These are phyloP conservation scores for Murraya koenigii DNA, from an alignment of 345 rosid species.

Conservation along the genomic window DNA sequence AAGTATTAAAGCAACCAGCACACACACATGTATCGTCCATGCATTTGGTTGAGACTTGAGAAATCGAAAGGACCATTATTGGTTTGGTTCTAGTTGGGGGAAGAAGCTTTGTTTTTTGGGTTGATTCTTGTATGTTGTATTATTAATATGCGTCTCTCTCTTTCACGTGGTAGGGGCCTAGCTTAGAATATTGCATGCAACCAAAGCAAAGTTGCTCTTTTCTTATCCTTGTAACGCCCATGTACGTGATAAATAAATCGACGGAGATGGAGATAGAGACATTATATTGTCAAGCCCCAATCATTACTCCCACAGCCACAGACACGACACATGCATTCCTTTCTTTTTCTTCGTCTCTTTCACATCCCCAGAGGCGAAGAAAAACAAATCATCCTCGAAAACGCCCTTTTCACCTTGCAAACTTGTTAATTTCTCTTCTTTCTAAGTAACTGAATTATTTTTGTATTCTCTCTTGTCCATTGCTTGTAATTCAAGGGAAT, in stretches of 20 bases:
- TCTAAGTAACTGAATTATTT: neutral
- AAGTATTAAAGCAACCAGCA: neutral
- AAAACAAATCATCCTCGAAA: conserved; percentile 12
- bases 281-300: neutral
- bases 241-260: neutral
- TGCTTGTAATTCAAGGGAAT: neutral
- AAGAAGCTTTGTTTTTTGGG: neutral
- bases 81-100: neutral
- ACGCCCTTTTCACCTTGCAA: neutral
- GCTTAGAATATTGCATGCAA: conserved; percentile 10
- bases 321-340: neutral
- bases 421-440: neutral
- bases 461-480: neutral
- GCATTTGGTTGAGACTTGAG: neutral
- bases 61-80: neutral
- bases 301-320: neutral
- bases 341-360: neutral
- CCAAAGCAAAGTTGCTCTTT: neutral
- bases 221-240: conserved; percentile 10
- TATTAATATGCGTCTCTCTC: neutral
- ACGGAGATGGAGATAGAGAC: neutral
- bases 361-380: neutral
- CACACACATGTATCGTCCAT: neutral
- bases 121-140: neutral
- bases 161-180: conserved; percentile 35